Conservation (phyloP, 2,329 filamentous ascomycete genomes). For the Dactylonectria macrodidyma region DNA sequence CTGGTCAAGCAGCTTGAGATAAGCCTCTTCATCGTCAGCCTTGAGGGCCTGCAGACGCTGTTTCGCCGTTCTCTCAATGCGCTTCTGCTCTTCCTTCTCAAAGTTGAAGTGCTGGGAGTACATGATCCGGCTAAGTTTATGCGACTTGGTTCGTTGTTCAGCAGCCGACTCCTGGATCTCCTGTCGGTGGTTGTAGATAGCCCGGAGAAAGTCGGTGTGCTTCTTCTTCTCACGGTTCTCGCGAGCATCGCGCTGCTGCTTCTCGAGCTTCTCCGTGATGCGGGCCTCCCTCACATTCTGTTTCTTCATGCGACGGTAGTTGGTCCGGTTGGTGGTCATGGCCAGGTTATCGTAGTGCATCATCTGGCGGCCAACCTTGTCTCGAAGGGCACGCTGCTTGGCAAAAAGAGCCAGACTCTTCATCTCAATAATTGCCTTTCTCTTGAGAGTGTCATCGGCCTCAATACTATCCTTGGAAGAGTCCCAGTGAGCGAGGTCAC, state of each 20-base stretch:
- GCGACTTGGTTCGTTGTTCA: constrained; percentile 79
- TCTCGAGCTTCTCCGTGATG: constrained; percentile 98
- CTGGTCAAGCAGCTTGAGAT: constrained; percentile 96
- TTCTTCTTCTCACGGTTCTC: constrained; percentile 99
- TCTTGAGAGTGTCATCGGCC: constrained; percentile 86
- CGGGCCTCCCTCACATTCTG: constrained; percentile 94
- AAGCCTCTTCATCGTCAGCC: constrained; percentile 99
- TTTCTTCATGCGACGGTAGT: constrained; percentile 96
- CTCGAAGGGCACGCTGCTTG: constrained; percentile 88
- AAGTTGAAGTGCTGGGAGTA: constrained; percentile 92
- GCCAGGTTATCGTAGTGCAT: constrained; percentile 95
- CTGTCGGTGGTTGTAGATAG: constrained; percentile 85
- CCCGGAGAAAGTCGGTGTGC: constrained; percentile 90
- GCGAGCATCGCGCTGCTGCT: constrained; percentile 96
- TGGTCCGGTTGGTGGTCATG: constrained; percentile 94
- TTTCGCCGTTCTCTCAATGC: constrained; percentile 96
- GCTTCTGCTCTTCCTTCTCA: constrained; percentile 99
- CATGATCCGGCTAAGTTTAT: constrained; percentile 93
- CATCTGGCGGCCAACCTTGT: constrained; percentile 92
- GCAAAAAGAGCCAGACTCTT: constrained; percentile 91
- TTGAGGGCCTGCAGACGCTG: constrained; percentile 99
- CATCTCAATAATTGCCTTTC: constrained; percentile 94
- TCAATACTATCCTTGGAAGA: constrained; percentile 76
- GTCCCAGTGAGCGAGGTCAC: constrained; percentile 91
- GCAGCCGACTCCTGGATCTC: constrained; percentile 80